phyloP scores from a whole-genome alignment of 371 early-diverging fungal genomes.

The Mucor indicus region DNA sequence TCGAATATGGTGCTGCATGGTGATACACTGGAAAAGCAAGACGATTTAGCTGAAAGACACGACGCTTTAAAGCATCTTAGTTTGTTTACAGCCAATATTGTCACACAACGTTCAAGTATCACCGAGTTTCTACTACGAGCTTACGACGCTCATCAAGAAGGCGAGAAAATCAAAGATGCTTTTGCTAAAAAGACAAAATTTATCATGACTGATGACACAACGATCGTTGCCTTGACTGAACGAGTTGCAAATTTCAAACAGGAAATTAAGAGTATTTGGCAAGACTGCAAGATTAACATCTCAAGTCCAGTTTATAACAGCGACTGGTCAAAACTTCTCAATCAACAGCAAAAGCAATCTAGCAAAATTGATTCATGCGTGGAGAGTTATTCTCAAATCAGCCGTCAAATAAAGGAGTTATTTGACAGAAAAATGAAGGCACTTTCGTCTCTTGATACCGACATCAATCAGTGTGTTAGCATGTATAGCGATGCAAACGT shows the following conservation, averaged over 20 bases:
- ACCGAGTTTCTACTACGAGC: constrained; percentile 39
- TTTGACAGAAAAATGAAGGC: constrained; percentile 32
- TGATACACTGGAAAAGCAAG: constrained; percentile 21
- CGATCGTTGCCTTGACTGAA: constrained; percentile 11
- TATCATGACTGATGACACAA: constrained; percentile 27
- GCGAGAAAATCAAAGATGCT: constrained; percentile 39
- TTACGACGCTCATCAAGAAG: constrained; percentile 41
- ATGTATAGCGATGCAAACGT: constrained; percentile 22
- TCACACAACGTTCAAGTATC: constrained; percentile 35
- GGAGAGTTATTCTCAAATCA: constrained; percentile 10
- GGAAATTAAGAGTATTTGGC: constrained; percentile 25
- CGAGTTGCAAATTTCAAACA: constrained; percentile 22
- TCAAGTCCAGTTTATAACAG: constrained; percentile 29
- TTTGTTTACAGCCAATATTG: constrained; percentile 28
- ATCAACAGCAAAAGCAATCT: background rate
- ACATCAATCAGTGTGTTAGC: constrained; percentile 19
- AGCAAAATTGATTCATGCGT: background rate
- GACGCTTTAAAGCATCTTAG: constrained; percentile 24
- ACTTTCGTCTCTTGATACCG: constrained; percentile 12
- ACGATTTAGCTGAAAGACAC: constrained; percentile 25
- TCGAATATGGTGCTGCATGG: constrained; percentile 12
- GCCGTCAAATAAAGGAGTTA: constrained; percentile 24
- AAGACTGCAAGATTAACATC: constrained; percentile 32
- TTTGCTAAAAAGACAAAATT: constrained; percentile 31
- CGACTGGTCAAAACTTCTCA: constrained; percentile 7